Evolutionary conservation across 2,329 filamentous ascomycete species (phyloP), one percentile per base, ranked within the genome.

Genomic region (Grosmannia penicillata): DNA sequence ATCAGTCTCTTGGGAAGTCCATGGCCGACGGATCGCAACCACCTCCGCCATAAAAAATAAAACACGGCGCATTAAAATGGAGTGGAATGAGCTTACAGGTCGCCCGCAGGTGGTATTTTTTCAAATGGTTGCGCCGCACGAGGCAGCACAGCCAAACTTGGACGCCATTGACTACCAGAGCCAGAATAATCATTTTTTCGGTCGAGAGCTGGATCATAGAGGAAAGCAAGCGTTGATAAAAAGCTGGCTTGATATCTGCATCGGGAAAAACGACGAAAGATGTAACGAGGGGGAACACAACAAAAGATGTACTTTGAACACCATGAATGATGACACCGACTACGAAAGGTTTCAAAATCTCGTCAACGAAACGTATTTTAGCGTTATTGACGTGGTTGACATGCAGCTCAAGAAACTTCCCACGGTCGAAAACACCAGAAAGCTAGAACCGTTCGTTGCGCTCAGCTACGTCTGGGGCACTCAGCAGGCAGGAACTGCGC

Each of bases 401-500:
- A 30, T 39, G 38, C 32, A 31, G 32, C 38, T 39, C 14, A 39
- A 29, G 38, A 13, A 24, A 4, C 32, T 39, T n/a, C 38, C 38
- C 3, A 25, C 21, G 3, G 24, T 8, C 24, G 7, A 11, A 25
- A 7, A 25, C n/a, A n/a, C n/a, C 24, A 25, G 11, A 11, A 25
- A 25, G 24, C 24, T 11, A 25, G 19, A 18, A 26, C 33, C 33
- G 4, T 47, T 45, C 21, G 37, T 45, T 5, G 45, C 45, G 11
- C 43, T 47, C 10, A 47, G 45, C 38, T 47, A 47, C 40, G 38
- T 39, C 31, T 47, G 45, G 45, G 45, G 43, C 13, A 27, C 36
- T 11, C 31, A 22, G 11, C 18, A 27, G 18, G 24, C 33, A 5
- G 38, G 38, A 0, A 18, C 17, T 5, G n/a, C 32, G 13, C 17